Percentiles rank a stretch among this genome's conserved stretches.
phyloP scores from a whole-genome alignment of 495 filamentous ascomycete species.

The Pseudoneurospora amorphoporcata region DNA sequence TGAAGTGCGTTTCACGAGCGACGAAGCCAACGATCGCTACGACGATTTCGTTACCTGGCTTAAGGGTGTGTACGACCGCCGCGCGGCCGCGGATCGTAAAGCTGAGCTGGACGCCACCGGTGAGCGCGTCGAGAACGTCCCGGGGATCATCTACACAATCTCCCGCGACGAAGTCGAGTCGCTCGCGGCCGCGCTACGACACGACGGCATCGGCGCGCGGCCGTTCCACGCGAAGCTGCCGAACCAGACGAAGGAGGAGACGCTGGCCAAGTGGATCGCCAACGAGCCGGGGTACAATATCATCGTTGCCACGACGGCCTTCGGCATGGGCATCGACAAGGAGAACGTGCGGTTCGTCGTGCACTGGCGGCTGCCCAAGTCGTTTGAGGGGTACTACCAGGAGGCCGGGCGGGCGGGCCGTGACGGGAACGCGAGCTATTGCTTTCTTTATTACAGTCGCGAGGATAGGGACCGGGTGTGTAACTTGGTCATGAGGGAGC shows the following conservation, averaged over 20 bases:
- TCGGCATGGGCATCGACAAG: slow-evolving; percentile 97
- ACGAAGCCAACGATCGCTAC: slow-evolving; percentile 62
- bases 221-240: slow-evolving; percentile 61
- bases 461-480: slow-evolving; percentile 69
- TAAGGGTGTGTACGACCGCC: slow-evolving; percentile 53
- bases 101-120: slow-evolving; percentile 38
- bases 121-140: slow-evolving; percentile 51
- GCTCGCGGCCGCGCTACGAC: slow-evolving; percentile 53
- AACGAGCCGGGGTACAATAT: slow-evolving; percentile 70
- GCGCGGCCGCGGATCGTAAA: slow-evolving; percentile 37
- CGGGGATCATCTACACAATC: slow-evolving; percentile 85
- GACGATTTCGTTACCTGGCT: slow-evolving; percentile 66
- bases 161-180: slow-evolving; percentile 65
- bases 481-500: slow-evolving; percentile 42
- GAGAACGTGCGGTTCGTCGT: slow-evolving; percentile 86
- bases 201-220: slow-evolving; percentile 54
- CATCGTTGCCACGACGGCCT: slow-evolving; percentile 89
- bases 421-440: slow-evolving; percentile 75
- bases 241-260: slow-evolving; percentile 51
- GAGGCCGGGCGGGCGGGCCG: slow-evolving; percentile 88
- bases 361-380: slow-evolving; percentile 86
- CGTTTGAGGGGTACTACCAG: slow-evolving; percentile 92
- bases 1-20: slow-evolving; percentile 74
- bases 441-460: slow-evolving; percentile 79
- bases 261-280: slow-evolving; percentile 62